phyloP scores from a whole-genome alignment of 495 filamentous ascomycete genomes.

The Lasiosphaeria miniovina region DNA sequence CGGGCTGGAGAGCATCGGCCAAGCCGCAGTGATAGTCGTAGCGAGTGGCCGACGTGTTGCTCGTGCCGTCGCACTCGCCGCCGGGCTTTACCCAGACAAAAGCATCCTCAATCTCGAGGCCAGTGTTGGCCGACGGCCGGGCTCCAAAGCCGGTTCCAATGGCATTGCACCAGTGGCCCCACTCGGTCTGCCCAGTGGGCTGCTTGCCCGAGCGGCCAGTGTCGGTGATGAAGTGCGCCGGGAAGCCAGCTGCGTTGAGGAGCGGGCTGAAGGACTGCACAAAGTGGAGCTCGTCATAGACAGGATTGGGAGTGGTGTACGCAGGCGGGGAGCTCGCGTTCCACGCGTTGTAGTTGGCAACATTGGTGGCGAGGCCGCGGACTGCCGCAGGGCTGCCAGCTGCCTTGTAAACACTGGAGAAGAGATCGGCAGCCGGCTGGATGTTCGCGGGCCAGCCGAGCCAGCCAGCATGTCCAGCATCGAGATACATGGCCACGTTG shows the following conservation, averaged over 20 bases:
- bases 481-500: constrained; percentile 81
- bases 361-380: constrained; percentile 75
- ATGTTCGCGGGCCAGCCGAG: constrained; percentile 80
- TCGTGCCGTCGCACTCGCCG: constrained; percentile 77
- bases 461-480: constrained; percentile 80
- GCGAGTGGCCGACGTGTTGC: constrained; percentile 55
- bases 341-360: constrained; percentile 76
- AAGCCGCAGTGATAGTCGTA: constrained; percentile 72
- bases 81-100: constrained; percentile 87
- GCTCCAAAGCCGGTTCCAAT: constrained; percentile 70
- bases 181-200: constrained; percentile 58
- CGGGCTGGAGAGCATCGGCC: constrained; percentile 57
- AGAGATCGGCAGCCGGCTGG: constrained; percentile 63
- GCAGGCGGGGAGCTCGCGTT: constrained; percentile 28
- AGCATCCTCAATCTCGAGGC: constrained; percentile 61
- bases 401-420: constrained; percentile 61
- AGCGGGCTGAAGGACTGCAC: constrained; percentile 64
- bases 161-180: constrained; percentile 87
- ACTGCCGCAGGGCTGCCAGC: constrained; percentile 63
- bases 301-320: constrained; percentile 47
- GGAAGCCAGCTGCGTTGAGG: constrained; percentile 58
- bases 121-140: constrained; percentile 63
- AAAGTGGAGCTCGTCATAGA: constrained; percentile 69
- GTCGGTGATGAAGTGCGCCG: constrained; percentile 71
- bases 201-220: constrained; percentile 66